Percentiles rank a stretch among this genome's conserved stretches.
phyloP scores from a whole-genome alignment of 2,329 filamentous ascomycete genomes.

The Grosmannia huntii region DNA sequence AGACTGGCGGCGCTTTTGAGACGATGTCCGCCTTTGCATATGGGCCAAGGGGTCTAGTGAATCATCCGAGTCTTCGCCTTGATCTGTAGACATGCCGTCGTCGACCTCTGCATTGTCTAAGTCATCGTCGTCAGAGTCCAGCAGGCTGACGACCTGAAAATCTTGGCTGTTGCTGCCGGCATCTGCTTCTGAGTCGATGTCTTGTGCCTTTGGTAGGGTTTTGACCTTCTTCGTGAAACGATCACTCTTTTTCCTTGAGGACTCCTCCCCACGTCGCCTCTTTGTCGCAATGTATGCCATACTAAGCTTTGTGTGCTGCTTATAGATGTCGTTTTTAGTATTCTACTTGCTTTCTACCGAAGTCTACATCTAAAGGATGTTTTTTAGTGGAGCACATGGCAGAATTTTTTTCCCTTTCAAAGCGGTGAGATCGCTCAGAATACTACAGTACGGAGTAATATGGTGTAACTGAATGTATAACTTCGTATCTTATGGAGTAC shows the following conservation, averaged over 20 bases:
- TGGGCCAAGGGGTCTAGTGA: slow-evolving; percentile 17
- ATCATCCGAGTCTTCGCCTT: slow-evolving; percentile 25
- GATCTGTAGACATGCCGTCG: slow-evolving; percentile 22
- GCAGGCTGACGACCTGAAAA: slow-evolving; percentile 38
- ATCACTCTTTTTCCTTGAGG: background rate
- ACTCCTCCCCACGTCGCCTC: slow-evolving; percentile 5
- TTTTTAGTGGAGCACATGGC: slow-evolving; percentile 2
- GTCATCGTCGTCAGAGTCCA: slow-evolving; percentile 46
- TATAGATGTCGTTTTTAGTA: background rate
- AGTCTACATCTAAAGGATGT: background rate
- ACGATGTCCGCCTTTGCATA: background rate
- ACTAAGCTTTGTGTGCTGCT: background rate
- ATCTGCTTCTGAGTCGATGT: slow-evolving; percentile 29
- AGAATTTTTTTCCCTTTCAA: background rate
- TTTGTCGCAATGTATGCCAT: slow-evolving; percentile 1
- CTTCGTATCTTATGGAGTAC: too few species aligned
- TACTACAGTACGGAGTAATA: too few species aligned
- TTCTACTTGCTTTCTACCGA: background rate
- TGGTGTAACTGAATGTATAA: too few species aligned
- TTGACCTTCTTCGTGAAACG: background rate
- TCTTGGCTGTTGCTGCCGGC: slow-evolving; percentile 24
- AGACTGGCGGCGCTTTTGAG: slow-evolving; percentile 7
- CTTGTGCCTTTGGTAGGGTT: slow-evolving; percentile 34
- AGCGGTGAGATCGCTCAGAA: background rate
- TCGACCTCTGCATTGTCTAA: slow-evolving; percentile 40